These are phyloP conservation scores for Yarrowia galli DNA, from an alignment of 1,139 yeast species.

Conservation along the genomic window DNA sequence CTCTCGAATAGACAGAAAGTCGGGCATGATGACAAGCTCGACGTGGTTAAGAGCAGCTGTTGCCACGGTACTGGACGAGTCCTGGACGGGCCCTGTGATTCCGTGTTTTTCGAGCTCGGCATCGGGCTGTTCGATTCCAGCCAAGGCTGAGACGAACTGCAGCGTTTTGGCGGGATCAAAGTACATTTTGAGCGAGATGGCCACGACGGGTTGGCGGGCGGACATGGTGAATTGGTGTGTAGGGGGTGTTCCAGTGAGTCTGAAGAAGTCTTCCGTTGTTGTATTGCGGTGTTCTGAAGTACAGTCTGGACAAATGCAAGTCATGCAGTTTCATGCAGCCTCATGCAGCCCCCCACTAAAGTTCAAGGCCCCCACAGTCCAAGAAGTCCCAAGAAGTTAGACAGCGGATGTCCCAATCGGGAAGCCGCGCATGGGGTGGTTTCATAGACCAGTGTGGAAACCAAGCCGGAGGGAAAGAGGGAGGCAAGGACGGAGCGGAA, in stretches of 20 bases:
- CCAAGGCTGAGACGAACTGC: constrained; percentile 14
- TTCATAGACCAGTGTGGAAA: constrained; percentile 18
- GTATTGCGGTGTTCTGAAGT: no score
- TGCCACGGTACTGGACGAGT: constrained; percentile 14
- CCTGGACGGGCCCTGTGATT: constrained; percentile 18
- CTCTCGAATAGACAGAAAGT: constrained; percentile 26
- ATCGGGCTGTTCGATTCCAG: constrained; percentile 30
- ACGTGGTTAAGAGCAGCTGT: constrained; percentile 20
- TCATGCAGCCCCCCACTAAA: neutral
- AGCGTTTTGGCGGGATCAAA: constrained; percentile 34
- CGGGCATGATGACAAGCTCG: constrained; percentile 36
- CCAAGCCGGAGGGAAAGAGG: neutral
- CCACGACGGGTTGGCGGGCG: constrained; percentile 26
- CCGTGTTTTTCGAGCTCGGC: constrained; percentile 12
- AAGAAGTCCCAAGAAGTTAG: no score
- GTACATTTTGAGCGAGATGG: constrained; percentile 37
- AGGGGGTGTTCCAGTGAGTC: neutral
- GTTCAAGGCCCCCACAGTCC: constrained; percentile 9
- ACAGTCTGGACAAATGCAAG: neutral
- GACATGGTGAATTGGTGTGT: neutral
- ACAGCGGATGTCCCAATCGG: constrained; percentile 27
- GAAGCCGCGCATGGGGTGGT: constrained; percentile 31
- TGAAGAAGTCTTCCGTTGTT: no score
- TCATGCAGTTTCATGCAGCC: neutral
- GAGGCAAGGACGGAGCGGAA: neutral